Base-by-base conservation (phyloP, 2,329 filamentous ascomycete genomes). In the Bertia moriformis region DNA sequence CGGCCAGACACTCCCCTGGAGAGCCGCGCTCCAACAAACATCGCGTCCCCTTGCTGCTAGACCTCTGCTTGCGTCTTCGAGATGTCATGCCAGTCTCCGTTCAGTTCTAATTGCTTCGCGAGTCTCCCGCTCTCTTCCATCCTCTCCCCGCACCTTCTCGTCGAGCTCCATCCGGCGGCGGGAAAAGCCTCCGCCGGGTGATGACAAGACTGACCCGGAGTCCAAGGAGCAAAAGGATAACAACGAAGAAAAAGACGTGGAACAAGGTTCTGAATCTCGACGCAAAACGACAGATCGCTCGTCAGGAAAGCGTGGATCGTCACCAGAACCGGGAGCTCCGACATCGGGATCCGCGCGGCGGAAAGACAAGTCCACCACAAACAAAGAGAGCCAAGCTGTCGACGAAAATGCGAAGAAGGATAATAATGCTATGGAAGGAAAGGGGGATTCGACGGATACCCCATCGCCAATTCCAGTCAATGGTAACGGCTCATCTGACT, bases 21-120 rank as follows among this genome's bases (percentile, higher is more conserved):
- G 32, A 35, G 32, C 32, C 15, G 32, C 32, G 32, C 32, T 35
- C 32, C 32, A 35, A 13, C 32, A 35, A 15, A 35, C 32, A 18
- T 15, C 32, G 7, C 32, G 32, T 15, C 10, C 32, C 7, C 15
- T 35, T 10, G 10, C 17, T 18, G 10, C 7, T 12, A 7, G 32
- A 17, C 32, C 32, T 17, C 32, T 35, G 17, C 15, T 35, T 18
- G 32, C 32, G 7, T 35, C 15, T 18, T 7, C 32, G 12, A 13
- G 32, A 17, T 7, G 17, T 15, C 10, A 35, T 35, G 32, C 12
- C 7, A 13, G 10, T 17, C 7, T 35, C 7, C 32, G 32, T 12
- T 35, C 32, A 10, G 15, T 7, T 7, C 17, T 35, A 35, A 17
- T 7, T 15, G 12, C 15, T 7, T 12, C 10, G 7, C 32, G 15